A percentile compares a stretch with the other conserved stretches of the same genome.
These are phyloP conservation scores for Pichia rugopelliculosa DNA, from an alignment of 805 yeast genomes.

Conservation along the genomic window DNA sequence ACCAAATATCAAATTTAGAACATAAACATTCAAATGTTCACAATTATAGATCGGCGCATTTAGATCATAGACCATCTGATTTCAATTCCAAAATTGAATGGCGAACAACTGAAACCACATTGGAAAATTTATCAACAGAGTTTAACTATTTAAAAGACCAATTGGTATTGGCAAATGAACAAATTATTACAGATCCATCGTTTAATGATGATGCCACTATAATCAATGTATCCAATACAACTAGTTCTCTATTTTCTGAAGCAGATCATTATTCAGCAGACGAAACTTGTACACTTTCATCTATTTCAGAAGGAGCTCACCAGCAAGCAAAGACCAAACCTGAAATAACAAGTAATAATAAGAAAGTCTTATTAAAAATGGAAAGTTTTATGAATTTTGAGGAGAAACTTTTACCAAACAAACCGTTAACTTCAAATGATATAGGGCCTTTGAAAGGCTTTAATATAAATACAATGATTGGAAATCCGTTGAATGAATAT, in stretches of 20 bases:
- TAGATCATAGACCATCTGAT: neutral
- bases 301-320: neutral
- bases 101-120: slow-evolving; percentile 39
- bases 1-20: slow-evolving; percentile 26
- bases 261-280: slow-evolving; percentile 6
- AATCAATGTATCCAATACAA: neutral
- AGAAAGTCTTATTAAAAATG: slow-evolving; percentile 20
- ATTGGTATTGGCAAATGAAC: slow-evolving; percentile 17
- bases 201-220: neutral
- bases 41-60: neutral
- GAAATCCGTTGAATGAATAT: slow-evolving; percentile 3
- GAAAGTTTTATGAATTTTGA: slow-evolving; percentile 24
- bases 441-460: slow-evolving; percentile 7
- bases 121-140: slow-evolving; percentile 37
- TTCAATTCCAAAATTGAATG: slow-evolving; percentile 30
- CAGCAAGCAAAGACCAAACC: neutral
- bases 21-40: slow-evolving; percentile 10
- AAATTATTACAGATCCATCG: neutral
- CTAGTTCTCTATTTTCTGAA: slow-evolving; percentile 7
- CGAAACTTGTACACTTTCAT: neutral
- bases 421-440: neutral
- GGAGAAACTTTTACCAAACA: neutral
- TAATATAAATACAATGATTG: slow-evolving; percentile 1
- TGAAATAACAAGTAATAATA: slow-evolving; percentile 1
- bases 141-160: slow-evolving; percentile 30